Percentiles rank a stretch among this genome's conserved stretches.
phyloP scores from a whole-genome alignment of 345 rosid genomes.

The Clarkia xantiana region DNA sequence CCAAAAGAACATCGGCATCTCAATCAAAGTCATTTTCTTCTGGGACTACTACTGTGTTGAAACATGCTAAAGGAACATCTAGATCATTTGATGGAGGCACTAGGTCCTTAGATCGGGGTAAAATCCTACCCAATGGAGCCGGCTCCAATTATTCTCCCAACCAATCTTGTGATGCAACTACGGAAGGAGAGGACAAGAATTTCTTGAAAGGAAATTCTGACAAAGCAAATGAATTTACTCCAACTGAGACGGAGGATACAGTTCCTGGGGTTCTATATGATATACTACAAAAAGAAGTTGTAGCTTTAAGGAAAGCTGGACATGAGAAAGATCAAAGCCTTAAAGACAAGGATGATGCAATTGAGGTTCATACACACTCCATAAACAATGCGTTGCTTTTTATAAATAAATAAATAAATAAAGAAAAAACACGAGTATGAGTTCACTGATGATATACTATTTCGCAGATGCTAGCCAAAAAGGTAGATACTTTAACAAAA shows the following conservation, averaged over 20 bases:
- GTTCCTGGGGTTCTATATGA: conserved; percentile 70
- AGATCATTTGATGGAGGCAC: conserved; percentile 91
- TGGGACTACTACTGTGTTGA: conserved; percentile 49
- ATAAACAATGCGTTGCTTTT: too few species aligned
- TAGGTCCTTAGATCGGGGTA: conserved; percentile 58
- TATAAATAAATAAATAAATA: too few species aligned
- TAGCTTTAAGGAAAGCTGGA: conserved; percentile 63
- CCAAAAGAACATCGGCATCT: conserved; percentile 42
- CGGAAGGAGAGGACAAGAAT: conserved; percentile 31
- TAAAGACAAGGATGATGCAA: conserved; percentile 90
- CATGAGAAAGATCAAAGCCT: conserved; percentile 90
- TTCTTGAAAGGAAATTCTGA: conserved; percentile 31
- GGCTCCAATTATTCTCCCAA: conserved; percentile 41
- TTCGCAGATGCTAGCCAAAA: conserved; percentile 76
- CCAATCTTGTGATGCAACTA: conserved; percentile 50
- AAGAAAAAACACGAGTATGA: too few species aligned
- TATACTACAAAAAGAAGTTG: conserved; percentile 80
- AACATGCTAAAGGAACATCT: conserved; percentile 91
- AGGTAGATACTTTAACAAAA: conserved; percentile 79
- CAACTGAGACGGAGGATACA: conserved; percentile 38
- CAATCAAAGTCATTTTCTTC: conserved; percentile 51
- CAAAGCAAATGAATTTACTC: conserved; percentile 38
- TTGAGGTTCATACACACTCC: conserved; percentile 38
- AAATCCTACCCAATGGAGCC: conserved; percentile 46
- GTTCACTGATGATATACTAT: background rate